phyloP scores from a whole-genome alignment of 2,329 filamentous ascomycete species.

The Nothophaeocryptopus gaeumannii region DNA sequence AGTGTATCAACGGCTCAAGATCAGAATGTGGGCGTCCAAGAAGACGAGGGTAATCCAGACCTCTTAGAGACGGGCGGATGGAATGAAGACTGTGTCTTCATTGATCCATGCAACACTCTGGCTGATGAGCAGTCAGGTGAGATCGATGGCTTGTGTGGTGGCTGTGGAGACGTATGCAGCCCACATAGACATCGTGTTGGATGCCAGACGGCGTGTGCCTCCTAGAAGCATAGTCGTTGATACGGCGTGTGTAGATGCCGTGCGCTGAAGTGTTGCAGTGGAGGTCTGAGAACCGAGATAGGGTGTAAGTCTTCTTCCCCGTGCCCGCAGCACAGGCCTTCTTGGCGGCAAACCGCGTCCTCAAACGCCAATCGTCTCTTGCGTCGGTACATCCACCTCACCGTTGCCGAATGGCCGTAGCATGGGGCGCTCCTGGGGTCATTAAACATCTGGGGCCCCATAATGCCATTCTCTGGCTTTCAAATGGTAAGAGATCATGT shows the following conservation, averaged over 20 bases:
- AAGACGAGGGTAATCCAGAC: neutral
- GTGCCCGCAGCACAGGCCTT: no score
- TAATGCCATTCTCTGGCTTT: no score
- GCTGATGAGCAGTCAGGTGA: constrained; percentile 11
- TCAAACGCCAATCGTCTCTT: no score
- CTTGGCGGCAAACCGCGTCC: no score
- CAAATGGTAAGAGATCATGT: no score
- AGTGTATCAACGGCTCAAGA: no score
- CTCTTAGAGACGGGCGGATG: no score
- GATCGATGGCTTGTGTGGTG: neutral
- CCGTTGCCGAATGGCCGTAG: neutral
- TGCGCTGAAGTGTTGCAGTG: neutral
- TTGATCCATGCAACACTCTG: neutral
- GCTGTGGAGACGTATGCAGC: neutral
- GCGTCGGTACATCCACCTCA: neutral
- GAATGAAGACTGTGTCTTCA: no score
- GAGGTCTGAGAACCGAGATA: neutral
- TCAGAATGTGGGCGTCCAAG: no score
- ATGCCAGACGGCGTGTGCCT: no score
- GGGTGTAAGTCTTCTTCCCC: no score
- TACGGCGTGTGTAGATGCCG: neutral
- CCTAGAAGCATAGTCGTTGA: no score
- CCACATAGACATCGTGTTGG: constrained; percentile 1
- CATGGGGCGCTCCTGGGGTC: neutral
- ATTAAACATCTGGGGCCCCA: neutral